Base-by-base conservation (phyloP, 1,139 yeast species). In the Trichomonascaceae sp. region DNA sequence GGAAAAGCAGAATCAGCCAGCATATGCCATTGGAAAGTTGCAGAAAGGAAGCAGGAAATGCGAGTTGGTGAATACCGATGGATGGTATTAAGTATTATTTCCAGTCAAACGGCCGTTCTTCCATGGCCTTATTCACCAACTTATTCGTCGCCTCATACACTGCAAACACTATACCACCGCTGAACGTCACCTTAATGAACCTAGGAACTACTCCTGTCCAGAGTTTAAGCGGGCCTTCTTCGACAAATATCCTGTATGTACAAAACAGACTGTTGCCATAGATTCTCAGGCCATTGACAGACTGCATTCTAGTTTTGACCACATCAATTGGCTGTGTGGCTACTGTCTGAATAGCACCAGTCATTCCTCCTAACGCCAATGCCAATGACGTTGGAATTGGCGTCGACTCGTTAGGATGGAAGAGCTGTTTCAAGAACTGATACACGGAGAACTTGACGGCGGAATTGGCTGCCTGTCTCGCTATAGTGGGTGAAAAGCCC, bases 271-370 rank as follows among this genome's bases (percentile, higher is more conserved):
- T 66, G 67, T 87, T 91, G 51, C 80, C 80, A 67, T 86, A 87
- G 2, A 82, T 66, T 36, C 76, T 70, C 57, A 80, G 75, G 12
- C 84, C 85, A 66, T 79, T 77, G 56, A 85, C 81, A 59, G 90
- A 82, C 69, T 91, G 97, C 81, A 90, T 82, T 66, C 96, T 81
- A 1, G 96, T 83, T 70, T 93, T 93, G 52, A 91, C 73, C 4
- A 90, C 90, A 71, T 93, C 99, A 19, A 93, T 74, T 0, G 99
- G 99, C 70, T 91, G 98, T 0, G 98, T 91, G 0, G 82, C 75
- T 0, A 81, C 80, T 4, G 89, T 87, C 24, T 89, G 95, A 83
- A 87, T 50, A 74, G 70, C 38, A 83, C 85, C 44, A 83, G 76
- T 70, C 19, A 61, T 58, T 2, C 65, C 61, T 0, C 77, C 77